These are phyloP conservation scores for Larix kaempferi DNA, from an alignment of 75 land plant genomes.

Conservation along the genomic window DNA sequence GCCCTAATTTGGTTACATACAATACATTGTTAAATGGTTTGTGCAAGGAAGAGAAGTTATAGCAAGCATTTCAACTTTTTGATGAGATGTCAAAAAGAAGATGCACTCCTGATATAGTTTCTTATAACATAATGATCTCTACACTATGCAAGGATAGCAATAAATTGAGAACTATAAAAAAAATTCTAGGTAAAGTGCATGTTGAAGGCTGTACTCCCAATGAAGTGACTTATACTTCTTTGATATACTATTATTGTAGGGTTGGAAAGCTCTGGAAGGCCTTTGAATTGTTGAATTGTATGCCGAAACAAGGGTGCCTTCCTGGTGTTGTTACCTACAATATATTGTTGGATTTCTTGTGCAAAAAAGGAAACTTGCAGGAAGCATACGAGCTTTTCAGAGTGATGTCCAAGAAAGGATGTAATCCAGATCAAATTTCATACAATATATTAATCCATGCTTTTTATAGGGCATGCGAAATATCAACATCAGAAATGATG, in stretches of 20 bases:
- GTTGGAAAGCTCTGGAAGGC: constrained; percentile 26
- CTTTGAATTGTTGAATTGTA: constrained; percentile 25
- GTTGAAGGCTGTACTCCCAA: constrained; percentile 26
- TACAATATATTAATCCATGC: constrained; percentile 53
- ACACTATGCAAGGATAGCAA: constrained; percentile 35
- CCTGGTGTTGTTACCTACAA: constrained; percentile 48
- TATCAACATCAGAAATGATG: constrained; percentile 11
- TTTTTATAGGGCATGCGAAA: constrained; percentile 18
- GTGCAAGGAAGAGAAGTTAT: constrained; percentile 33
- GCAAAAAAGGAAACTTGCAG: constrained; percentile 31
- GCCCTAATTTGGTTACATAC: constrained; percentile 50
- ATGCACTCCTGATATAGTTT: constrained; percentile 32
- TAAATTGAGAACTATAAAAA: constrained; percentile 17
- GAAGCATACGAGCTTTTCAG: constrained; percentile 20
- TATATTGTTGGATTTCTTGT: constrained; percentile 31
- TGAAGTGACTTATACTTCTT: constrained; percentile 22
- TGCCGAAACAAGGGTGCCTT: constrained; percentile 30
- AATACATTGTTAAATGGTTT: constrained; percentile 51
- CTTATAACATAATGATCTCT: constrained; percentile 45
- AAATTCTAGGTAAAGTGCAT: constrained; percentile 24
- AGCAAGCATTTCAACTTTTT: constrained; percentile 38
- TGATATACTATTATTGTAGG: constrained; percentile 39
- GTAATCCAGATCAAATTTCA: constrained; percentile 30
- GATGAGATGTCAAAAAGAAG: constrained; percentile 14
- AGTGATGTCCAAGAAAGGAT: constrained; percentile 27